A percentile compares a stretch with the other conserved stretches of the same genome.
Evolutionary conservation across 2,329 filamentous ascomycete species (phyloP).

Genomic region (Teratosphaeria pseudoeucalypti): DNA sequence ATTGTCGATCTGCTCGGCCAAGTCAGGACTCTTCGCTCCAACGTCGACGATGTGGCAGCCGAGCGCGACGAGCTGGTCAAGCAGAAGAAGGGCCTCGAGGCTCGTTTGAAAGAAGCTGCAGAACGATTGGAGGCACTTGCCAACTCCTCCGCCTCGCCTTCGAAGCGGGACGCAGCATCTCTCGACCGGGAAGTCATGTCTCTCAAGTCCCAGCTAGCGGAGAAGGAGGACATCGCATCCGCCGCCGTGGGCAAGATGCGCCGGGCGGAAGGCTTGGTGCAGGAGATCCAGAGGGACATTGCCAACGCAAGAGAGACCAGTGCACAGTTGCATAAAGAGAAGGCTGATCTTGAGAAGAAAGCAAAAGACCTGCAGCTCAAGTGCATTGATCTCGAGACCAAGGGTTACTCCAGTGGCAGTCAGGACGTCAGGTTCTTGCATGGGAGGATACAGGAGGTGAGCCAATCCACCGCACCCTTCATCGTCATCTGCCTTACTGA

Average conservation of each 20-base stretch:
- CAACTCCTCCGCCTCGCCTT: constrained; percentile 63
- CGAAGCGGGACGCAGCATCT: constrained; percentile 78
- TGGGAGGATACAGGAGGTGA: constrained; percentile 88
- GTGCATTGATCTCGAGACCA: constrained; percentile 89
- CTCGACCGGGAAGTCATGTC: constrained; percentile 84
- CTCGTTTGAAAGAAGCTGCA: constrained; percentile 75
- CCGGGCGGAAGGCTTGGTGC: constrained; percentile 73
- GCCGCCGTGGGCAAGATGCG: constrained; percentile 97
- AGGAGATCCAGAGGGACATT: constrained; percentile 90
- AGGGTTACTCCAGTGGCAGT: constrained; percentile 87
- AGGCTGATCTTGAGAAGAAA: constrained; percentile 77
- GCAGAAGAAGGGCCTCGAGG: constrained; percentile 83
- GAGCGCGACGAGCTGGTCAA: constrained; percentile 77
- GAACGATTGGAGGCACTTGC: constrained; percentile 74
- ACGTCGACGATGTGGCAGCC: constrained; percentile 72
- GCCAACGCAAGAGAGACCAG: constrained; percentile 73
- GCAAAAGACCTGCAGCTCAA: constrained; percentile 83
- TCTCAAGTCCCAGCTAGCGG: constrained; percentile 76
- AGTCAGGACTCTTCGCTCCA: constrained; percentile 70
- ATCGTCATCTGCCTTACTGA: constrained; percentile 15
- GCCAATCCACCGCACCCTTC: constrained; percentile 17
- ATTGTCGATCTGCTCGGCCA: constrained; percentile 84
- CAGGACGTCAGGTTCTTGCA: constrained; percentile 93
- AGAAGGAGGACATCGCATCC: constrained; percentile 84
- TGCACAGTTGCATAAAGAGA: constrained; percentile 76